Conservation (phyloP, 202 grass and related monocot genomes). For the Tripidium arundinaceum region DNA sequence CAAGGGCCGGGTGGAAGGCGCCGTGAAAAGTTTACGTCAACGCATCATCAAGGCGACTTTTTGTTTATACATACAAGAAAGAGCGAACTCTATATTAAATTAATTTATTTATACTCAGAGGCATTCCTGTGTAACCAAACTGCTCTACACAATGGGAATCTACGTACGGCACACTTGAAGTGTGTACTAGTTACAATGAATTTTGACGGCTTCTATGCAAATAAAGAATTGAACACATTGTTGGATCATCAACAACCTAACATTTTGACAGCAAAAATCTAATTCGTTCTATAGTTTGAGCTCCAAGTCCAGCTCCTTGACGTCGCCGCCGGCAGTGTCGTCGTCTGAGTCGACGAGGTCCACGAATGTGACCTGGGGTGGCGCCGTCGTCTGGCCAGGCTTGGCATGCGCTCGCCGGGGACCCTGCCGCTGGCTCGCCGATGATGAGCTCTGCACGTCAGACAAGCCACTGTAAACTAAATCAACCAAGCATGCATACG, state of each 20-base stretch:
- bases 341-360: conserved; percentile 47
- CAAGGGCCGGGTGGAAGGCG: not conserved
- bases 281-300: conserved; percentile 32
- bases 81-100: no score
- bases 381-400: not conserved
- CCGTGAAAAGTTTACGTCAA: not conserved
- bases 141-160: not conserved
- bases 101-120: not conserved
- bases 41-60: not conserved
- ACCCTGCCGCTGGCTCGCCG: conserved; percentile 14
- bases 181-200: not conserved
- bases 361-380: conserved; percentile 18
- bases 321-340: not conserved
- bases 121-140: not conserved
- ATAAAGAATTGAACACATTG: conserved; percentile 12
- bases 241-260: not conserved
- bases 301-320: conserved; percentile 41
- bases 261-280: not conserved
- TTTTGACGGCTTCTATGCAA: conserved; percentile 28
- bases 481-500: not conserved
- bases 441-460: conserved; percentile 27
- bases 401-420: not conserved
- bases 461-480: not conserved
- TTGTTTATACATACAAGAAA: not conserved
- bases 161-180: not conserved